Conservation (phyloP, 2,329 filamentous ascomycete species). For the Sclerotinia sclerotiorum region DNA sequence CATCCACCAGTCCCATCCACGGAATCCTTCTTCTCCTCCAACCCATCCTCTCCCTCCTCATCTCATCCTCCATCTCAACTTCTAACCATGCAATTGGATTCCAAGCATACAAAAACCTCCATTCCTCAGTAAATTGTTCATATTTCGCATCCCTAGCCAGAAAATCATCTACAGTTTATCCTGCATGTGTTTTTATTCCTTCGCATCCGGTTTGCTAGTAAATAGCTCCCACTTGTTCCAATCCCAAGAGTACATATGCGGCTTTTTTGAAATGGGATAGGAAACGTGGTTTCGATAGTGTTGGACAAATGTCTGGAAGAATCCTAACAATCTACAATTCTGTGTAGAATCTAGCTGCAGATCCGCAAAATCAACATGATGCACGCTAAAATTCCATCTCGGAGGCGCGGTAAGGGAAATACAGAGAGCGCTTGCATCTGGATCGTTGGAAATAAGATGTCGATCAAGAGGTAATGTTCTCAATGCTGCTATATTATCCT, state of each 20-base stretch:
- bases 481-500: neutral
- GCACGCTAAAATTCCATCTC: neutral
- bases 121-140: conserved; percentile 2
- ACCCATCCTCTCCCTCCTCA: neutral
- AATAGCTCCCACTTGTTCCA: neutral
- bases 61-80: neutral
- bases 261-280: neutral
- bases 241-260: neutral
- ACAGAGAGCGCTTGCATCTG: neutral
- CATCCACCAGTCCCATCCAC: conserved; percentile 10
- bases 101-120: neutral
- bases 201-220: neutral
- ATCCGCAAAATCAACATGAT: neutral
- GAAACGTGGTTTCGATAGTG: neutral
- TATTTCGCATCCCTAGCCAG: neutral
- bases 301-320: neutral
- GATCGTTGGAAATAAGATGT: neutral
- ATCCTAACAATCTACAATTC: neutral
- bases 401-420: neutral
- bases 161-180: conserved; percentile 11
- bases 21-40: neutral
- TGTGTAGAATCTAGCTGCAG: neutral
- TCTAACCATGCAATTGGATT: conserved; percentile 2
- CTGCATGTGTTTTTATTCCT: neutral
- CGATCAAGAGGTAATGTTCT: neutral